These are phyloP conservation scores for Cryptosporidium ryanae DNA, from an alignment of 169 alveolate species.

Conservation along the genomic window DNA sequence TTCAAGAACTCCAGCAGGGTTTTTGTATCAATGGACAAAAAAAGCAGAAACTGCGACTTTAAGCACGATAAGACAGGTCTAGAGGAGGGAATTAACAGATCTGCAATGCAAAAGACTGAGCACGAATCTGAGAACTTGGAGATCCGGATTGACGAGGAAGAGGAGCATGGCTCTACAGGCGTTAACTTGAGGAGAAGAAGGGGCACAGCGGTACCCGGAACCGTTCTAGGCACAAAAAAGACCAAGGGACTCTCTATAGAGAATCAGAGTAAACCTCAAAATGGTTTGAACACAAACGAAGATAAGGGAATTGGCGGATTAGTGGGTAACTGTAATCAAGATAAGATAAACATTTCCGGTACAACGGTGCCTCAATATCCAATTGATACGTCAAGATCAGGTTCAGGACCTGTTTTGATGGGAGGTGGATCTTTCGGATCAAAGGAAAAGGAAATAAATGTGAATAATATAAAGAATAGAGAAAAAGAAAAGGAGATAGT, in stretches of 20 bases:
- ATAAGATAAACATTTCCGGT: not conserved
- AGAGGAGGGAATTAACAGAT: not conserved
- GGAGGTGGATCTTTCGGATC: slow-evolving; percentile 10
- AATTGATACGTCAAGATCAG: not conserved
- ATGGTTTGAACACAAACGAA: not conserved
- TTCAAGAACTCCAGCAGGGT: slow-evolving; percentile 23
- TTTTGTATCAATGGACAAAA: not conserved
- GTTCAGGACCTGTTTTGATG: not conserved
- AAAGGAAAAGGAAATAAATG: slow-evolving; percentile 33
- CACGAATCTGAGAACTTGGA: not conserved
- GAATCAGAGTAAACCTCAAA: not conserved
- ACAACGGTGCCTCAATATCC: not conserved
- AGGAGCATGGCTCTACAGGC: no score
- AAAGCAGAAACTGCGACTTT: not conserved
- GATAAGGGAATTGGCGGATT: not conserved
- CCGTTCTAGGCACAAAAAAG: not conserved
- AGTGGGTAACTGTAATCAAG: not conserved
- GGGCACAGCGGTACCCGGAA: not conserved
- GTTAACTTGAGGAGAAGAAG: not conserved
- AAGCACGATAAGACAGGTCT: not conserved
- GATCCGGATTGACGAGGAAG: no score
- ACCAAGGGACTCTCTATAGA: not conserved
- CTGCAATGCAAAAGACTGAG: not conserved
- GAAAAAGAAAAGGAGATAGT: slow-evolving; percentile 66
- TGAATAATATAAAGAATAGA: slow-evolving; percentile 31